A percentile compares a stretch with the other conserved stretches of the same genome.
Evolutionary conservation across 371 early-diverging fungal species (phyloP).

Genomic region (Vavraia culicis): DNA sequence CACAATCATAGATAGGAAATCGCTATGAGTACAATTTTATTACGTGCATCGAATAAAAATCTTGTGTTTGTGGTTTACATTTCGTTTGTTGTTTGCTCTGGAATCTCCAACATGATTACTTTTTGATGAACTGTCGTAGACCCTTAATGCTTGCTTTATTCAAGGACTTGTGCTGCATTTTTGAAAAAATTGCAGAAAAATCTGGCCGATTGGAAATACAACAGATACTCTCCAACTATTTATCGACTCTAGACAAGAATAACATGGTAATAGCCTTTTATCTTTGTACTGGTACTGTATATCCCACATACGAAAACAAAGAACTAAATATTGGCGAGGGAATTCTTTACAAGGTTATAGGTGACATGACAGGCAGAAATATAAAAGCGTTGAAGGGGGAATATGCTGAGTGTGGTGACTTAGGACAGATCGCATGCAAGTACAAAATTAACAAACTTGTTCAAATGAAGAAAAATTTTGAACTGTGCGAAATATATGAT

Average conservation of each 20-base stretch:
- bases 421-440: slow-evolving; percentile 65
- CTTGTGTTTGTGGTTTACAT: too few relatives aligned
- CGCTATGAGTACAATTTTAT: too few relatives aligned
- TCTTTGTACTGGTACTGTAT: slow-evolving; percentile 36
- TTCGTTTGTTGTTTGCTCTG: too few relatives aligned
- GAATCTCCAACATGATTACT: too few relatives aligned
- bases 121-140: too few relatives aligned
- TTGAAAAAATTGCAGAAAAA: slow-evolving; percentile 31
- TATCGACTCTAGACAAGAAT: not conserved
- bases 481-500: slow-evolving; percentile 58
- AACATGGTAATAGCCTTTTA: slow-evolving; percentile 30
- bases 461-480: slow-evolving; percentile 55
- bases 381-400: slow-evolving; percentile 55
- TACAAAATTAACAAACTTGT: slow-evolving; percentile 55
- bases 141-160: too few relatives aligned
- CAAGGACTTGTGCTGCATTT: slow-evolving; percentile 15
- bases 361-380: slow-evolving; percentile 57
- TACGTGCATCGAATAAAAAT: too few relatives aligned
- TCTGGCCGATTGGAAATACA: slow-evolving; percentile 39
- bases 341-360: slow-evolving; percentile 71
- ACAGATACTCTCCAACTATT: slow-evolving; percentile 22
- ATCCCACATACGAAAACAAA: slow-evolving; percentile 70
- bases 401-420: slow-evolving; percentile 56
- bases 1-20: too few relatives aligned
- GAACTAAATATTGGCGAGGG: slow-evolving; percentile 85